These are phyloP conservation scores for Penicillium paneum DNA, from an alignment of 2,329 filamentous ascomycete species.

Conservation along the genomic window DNA sequence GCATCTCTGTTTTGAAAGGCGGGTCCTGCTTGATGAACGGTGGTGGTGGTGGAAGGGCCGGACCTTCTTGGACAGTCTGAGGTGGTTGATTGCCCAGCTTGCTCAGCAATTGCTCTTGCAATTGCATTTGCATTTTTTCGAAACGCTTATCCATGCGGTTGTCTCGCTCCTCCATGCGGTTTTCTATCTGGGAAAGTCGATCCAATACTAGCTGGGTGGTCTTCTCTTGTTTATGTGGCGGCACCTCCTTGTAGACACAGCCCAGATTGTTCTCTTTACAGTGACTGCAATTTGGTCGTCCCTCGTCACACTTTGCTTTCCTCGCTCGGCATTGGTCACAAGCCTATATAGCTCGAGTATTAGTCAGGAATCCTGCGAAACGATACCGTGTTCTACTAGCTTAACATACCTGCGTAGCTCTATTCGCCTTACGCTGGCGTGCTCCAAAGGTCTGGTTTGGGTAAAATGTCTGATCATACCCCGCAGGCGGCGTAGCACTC, in stretches of 20 bases:
- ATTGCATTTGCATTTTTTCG: neutral
- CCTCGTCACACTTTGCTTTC: conserved; percentile 90
- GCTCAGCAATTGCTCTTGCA: neutral
- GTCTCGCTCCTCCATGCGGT: conserved; percentile 21
- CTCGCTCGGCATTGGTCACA: conserved; percentile 85
- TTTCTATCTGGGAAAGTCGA: conserved; percentile 32
- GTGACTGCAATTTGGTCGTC: conserved; percentile 73
- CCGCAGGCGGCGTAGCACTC: conserved; percentile 23
- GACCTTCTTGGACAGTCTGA: neutral
- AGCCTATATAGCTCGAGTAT: conserved; percentile 55
- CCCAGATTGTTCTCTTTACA: conserved; percentile 81
- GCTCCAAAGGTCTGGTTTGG: conserved; percentile 30
- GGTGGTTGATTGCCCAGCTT: neutral
- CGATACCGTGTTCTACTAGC: neutral
- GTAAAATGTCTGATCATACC: conserved; percentile 35
- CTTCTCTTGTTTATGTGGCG: conserved; percentile 70
- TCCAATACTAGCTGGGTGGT: conserved; percentile 40
- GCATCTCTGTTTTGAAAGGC: neutral
- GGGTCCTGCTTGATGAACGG: neutral
- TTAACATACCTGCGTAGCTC: conserved; percentile 40
- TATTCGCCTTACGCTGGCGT: conserved; percentile 39
- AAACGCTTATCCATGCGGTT: conserved; percentile 6
- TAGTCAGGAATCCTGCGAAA: neutral
- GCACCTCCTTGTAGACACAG: conserved; percentile 87
- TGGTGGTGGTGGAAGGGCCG: neutral